Conservation (phyloP, 768 basidiomycete genomes). For the Cyclocybe aegerita region DNA sequence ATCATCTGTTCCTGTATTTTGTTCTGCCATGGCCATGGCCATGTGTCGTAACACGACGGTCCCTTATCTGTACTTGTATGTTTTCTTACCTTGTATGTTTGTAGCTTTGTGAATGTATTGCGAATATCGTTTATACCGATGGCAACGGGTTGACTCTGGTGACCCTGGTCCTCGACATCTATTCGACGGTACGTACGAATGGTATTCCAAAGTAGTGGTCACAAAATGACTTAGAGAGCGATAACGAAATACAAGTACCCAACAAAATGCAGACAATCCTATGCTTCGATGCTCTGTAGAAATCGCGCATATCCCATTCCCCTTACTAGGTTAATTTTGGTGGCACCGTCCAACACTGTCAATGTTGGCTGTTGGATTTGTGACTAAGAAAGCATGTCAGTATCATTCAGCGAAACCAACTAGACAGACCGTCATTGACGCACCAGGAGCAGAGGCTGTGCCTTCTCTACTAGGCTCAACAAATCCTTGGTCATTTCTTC, state of each 20-base stretch:
- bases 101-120: too few relatives aligned
- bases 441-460: slow-evolving; percentile 62
- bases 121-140: too few relatives aligned
- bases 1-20: too few relatives aligned
- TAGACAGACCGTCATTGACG: slow-evolving; percentile 21
- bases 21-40: too few relatives aligned
- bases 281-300: slow-evolving; percentile 50
- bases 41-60: too few relatives aligned
- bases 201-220: too few relatives aligned
- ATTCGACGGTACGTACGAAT: too few relatives aligned
- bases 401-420: background rate
- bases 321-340: slow-evolving; percentile 62
- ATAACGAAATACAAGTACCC: background rate
- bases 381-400: slow-evolving; percentile 6
- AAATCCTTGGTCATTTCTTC: slow-evolving; percentile 73
- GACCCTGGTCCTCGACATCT: too few relatives aligned
- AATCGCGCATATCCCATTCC: slow-evolving; percentile 66
- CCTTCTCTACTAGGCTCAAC: slow-evolving; percentile 55
- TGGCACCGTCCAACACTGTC: slow-evolving; percentile 50
- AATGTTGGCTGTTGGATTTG: slow-evolving; percentile 27
- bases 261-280: slow-evolving; percentile 4
- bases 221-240: too few relatives aligned
- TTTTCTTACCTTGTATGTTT: too few relatives aligned
- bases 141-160: too few relatives aligned
- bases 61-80: too few relatives aligned